Conservation (phyloP, 1,284 basidiomycete species). For the Marasmius oreades region DNA sequence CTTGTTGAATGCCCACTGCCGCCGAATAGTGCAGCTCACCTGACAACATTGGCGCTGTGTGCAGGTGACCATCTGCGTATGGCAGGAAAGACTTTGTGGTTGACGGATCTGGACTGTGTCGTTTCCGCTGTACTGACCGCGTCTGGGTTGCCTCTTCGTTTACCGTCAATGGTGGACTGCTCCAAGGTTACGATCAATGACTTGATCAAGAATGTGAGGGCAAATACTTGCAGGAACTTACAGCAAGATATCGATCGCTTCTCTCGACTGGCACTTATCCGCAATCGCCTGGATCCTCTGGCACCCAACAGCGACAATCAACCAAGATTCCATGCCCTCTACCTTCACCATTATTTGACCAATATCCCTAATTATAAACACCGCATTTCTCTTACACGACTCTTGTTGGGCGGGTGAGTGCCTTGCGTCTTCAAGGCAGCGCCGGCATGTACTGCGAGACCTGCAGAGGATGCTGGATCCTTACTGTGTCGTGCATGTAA, state of each 20-base stretch:
- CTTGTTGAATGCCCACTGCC: not conserved
- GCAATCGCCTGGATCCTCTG: too few relatives aligned
- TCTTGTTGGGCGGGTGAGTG: not conserved
- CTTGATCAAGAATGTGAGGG: too few relatives aligned
- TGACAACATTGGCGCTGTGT: not conserved
- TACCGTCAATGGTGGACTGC: not conserved
- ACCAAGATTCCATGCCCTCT: too few relatives aligned
- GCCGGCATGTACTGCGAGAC: not conserved
- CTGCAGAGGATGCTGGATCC: not conserved
- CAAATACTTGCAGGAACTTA: too few relatives aligned
- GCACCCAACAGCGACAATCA: too few relatives aligned
- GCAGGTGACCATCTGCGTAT: not conserved
- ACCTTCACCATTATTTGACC: too few relatives aligned
- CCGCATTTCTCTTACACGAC: too few relatives aligned
- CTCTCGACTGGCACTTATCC: too few relatives aligned
- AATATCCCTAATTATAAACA: too few relatives aligned
- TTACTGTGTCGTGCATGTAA: not conserved
- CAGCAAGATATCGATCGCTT: too few relatives aligned
- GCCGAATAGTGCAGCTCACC: too few relatives aligned
- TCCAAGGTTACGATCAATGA: not conserved
- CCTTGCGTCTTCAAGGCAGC: not conserved
- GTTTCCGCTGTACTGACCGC: not conserved
- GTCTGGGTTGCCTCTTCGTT: not conserved
- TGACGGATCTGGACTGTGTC: constrained; percentile 1
- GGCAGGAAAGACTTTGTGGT: not conserved